Evolutionary conservation across 345 rosid species (phyloP).

Genomic region (Euphorbia lathyris): DNA sequence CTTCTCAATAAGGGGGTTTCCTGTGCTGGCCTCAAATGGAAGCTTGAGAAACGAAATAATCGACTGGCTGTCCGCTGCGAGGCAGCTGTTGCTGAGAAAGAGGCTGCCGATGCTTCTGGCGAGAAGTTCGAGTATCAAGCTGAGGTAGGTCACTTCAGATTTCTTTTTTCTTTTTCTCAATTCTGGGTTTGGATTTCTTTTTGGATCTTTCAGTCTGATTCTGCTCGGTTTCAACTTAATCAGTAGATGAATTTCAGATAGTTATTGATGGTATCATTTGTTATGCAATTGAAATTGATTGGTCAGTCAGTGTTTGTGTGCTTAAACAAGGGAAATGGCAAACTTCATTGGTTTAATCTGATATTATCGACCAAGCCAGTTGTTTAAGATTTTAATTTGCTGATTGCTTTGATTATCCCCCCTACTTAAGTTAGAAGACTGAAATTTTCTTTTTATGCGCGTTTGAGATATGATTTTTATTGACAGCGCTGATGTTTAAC

Average conservation of each 20-base stretch:
- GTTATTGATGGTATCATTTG: not conserved
- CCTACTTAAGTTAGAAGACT: not conserved
- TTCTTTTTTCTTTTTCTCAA: conserved; percentile 13
- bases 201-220: not conserved
- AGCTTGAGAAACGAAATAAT: conserved; percentile 43
- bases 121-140: conserved; percentile 99
- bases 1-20: conserved; percentile 43
- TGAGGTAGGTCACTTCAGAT: conserved; percentile 57
- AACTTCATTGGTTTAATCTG: no score
- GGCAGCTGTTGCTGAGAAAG: conserved; percentile 87
- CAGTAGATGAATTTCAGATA: not conserved
- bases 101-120: conserved; percentile 65
- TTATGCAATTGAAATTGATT: not conserved
- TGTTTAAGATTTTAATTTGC: not conserved
- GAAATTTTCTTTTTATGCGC: not conserved
- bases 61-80: conserved; percentile 58
- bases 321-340: not conserved
- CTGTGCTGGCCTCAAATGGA: conserved; percentile 55
- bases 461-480: not conserved
- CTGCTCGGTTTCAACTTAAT: not conserved
- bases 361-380: no score
- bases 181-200: no score
- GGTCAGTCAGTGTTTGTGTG: no score
- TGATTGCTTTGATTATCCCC: not conserved
- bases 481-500: conserved; percentile 9